A percentile compares a stretch with the other conserved stretches of the same genome.
Conservation (phyloP, 371 early-diverging fungal genomes). For the Choanephora cucurbitarum region DNA sequence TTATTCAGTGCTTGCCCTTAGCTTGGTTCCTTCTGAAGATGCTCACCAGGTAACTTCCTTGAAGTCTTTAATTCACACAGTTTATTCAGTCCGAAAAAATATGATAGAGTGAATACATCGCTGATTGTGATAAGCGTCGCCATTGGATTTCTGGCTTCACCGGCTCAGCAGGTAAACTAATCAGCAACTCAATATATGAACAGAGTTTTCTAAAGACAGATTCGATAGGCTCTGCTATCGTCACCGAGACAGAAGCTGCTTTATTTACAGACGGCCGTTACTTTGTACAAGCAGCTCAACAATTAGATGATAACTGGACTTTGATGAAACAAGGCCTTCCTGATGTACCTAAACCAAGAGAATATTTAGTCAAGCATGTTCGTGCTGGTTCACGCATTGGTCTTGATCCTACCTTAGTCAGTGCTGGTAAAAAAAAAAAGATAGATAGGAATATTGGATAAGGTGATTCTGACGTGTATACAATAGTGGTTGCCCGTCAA, state of each 20-base stretch:
- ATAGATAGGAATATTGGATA: too few relatives aligned
- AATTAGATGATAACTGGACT: constrained; percentile 91
- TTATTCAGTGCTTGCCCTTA: too few relatives aligned
- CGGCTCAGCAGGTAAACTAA: constrained; percentile 94
- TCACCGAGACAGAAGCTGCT: constrained; percentile 69
- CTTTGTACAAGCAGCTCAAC: constrained; percentile 95
- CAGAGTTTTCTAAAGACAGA: too few relatives aligned
- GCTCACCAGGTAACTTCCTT: constrained; percentile 98
- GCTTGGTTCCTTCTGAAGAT: constrained; percentile 93
- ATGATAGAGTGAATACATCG: constrained; percentile 94
- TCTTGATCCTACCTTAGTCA: constrained; percentile 83
- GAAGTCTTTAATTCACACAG: too few relatives aligned
- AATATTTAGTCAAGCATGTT: constrained; percentile 73
- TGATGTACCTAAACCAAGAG: constrained; percentile 86
- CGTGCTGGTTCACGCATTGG: constrained; percentile 75
- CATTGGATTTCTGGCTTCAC: constrained; percentile 96
- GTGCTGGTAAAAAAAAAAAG: constrained; percentile 54
- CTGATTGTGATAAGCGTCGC: constrained; percentile 91
- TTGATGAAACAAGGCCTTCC: constrained; percentile 92
- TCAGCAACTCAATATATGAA: too few relatives aligned
- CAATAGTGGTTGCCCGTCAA: constrained; percentile 57
- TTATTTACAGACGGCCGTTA: constrained; percentile 99
- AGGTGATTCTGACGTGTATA: too few relatives aligned
- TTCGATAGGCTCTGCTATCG: constrained; percentile 79
- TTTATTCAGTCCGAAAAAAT: background rate